Base-by-base conservation (phyloP, 2,329 filamentous ascomycete species). In the Trichoderma citrinoviride region DNA sequence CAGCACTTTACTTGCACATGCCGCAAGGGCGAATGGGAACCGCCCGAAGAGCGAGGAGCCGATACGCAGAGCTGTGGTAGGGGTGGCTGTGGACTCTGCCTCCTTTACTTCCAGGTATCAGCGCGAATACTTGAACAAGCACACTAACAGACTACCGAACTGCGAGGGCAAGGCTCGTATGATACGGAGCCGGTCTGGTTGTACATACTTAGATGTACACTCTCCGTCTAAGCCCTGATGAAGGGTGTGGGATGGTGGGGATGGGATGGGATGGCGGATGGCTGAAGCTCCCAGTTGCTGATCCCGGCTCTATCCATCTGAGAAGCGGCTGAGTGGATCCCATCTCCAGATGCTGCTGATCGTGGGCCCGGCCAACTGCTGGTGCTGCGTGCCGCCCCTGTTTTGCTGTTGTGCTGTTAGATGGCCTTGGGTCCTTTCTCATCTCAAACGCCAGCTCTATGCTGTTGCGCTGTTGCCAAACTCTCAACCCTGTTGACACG, bases 341-440 rank as follows among this genome's bases (percentile, higher is more conserved):
- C 58, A 61, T 61, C 58, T 61, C 37, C 37, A 61, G 47, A 61
- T 61, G 41, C 23, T n/a, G 19, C 56, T 47, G 19, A 52, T 52
- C 49, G 10, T 33, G 27, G 17, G 25, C 3, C 25, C 7, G 23
- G 29, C 49, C 25, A 52, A 29, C 25, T 27, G 25, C 14, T 49
- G 29, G 10, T 61, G n/a, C 37, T 61, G 40, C 17, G 29, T 33
- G 29, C 8, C 12, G 33, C 33, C 33, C 12, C 5, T 14, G 33
- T 14, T 14, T 14, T 37, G 33, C 12, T 14, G 33, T 37, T 37
- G 33, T 14, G 33, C 33, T 37, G 33, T 37, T 37, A 12, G 33
- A 37, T 37, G 10, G 10, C 4, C 33, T 29, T 33, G 15, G 43
- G 37, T 41, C 33, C 29, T 40, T 5, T 17, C 41, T 41, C 23